These are phyloP conservation scores for Botrytis squamosa DNA, from an alignment of 2,329 filamentous ascomycete species.

Conservation along the genomic window DNA sequence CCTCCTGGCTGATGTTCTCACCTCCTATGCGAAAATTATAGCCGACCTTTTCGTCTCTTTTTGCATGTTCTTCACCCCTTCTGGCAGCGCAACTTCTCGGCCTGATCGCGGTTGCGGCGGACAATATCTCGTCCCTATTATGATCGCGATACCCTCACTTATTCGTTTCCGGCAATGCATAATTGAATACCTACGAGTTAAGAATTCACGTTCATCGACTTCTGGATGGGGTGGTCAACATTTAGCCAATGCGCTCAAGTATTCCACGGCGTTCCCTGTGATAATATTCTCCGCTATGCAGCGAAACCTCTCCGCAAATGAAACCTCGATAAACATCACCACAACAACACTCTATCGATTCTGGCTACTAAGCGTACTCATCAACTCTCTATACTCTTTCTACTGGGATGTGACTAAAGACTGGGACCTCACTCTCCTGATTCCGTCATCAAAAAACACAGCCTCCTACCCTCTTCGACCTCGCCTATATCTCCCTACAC, in stretches of 20 bases:
- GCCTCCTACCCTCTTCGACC: constrained; percentile 62
- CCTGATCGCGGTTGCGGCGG: constrained; percentile 84
- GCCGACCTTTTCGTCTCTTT: constrained; percentile 84
- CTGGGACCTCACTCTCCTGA: constrained; percentile 89
- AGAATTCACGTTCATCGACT: constrained; percentile 44
- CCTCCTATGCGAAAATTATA: constrained; percentile 89
- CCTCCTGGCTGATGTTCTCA: constrained; percentile 87
- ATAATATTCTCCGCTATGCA: constrained; percentile 77
- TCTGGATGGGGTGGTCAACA: constrained; percentile 79
- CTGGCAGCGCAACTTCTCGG: constrained; percentile 71
- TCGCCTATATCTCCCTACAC: constrained; percentile 68
- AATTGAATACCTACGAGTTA: constrained; percentile 78
- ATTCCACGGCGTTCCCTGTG: constrained; percentile 90
- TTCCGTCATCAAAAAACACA: constrained; percentile 37
- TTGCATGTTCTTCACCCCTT: constrained; percentile 83
- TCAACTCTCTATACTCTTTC: constrained; percentile 94
- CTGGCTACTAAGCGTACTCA: constrained; percentile 70
- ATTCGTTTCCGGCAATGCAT: constrained; percentile 91
- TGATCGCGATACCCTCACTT: constrained; percentile 77
- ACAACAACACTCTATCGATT: constrained; percentile 50
- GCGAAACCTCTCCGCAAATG: constrained; percentile 53
- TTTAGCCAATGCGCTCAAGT: constrained; percentile 91
- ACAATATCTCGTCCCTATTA: constrained; percentile 73
- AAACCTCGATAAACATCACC: constrained; percentile 41
- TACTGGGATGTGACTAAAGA: constrained; percentile 98